phyloP scores from a whole-genome alignment of 2,329 filamentous ascomycete species.

The Ceratocystis eucalypticola region DNA sequence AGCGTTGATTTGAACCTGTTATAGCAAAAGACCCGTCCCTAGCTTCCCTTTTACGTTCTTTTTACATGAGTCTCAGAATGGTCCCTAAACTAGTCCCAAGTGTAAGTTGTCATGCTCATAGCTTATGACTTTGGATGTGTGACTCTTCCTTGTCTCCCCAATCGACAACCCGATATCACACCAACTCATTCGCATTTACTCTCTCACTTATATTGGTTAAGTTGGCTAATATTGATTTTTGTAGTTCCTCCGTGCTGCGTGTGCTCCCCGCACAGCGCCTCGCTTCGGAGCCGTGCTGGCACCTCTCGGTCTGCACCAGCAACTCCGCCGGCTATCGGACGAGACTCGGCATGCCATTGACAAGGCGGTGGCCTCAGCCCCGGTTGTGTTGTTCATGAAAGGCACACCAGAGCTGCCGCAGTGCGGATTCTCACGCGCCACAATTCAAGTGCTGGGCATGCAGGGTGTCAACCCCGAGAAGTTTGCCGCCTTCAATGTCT shows the following conservation, averaged over 20 bases:
- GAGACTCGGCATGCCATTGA: constrained; percentile 75
- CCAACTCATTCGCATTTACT: neutral
- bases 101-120: neutral
- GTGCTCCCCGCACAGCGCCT: neutral
- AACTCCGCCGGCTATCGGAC: constrained; percentile 45
- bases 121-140: too few relatives aligned
- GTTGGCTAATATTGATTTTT: neutral
- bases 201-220: too few relatives aligned
- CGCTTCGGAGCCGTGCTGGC: neutral
- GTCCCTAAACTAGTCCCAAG: constrained; percentile 1
- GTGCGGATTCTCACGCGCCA: constrained; percentile 91
- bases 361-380: constrained; percentile 72
- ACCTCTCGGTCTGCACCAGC: neutral
- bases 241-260: neutral
- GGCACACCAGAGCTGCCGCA: constrained; percentile 91
- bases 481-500: constrained; percentile 95
- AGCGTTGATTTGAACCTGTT: too few relatives aligned
- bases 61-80: neutral
- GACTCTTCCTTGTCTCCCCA: neutral
- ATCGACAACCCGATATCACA: neutral
- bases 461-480: constrained; percentile 92
- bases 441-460: constrained; percentile 84
- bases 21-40: too few relatives aligned
- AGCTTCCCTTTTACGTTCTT: neutral
- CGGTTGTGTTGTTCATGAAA: constrained; percentile 97